Evolutionary conservation across 352 stramenopile genomes (phyloP).

Genomic region (Blastocystis sp.): DNA sequence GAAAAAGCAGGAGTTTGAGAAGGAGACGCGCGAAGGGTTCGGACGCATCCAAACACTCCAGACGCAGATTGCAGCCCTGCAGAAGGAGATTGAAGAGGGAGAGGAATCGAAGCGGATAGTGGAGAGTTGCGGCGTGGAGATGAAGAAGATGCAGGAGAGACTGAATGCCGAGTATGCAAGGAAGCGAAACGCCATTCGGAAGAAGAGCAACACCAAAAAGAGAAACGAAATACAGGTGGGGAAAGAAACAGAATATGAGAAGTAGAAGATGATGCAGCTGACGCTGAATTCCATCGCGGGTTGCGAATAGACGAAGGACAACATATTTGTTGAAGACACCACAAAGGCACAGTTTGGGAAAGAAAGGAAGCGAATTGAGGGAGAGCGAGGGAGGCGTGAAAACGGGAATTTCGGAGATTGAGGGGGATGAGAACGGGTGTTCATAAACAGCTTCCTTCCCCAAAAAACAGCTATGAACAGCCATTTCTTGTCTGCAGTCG

Average conservation of each 20-base stretch:
- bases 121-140: conserved; percentile 3
- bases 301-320: neutral
- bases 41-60: neutral
- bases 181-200: conserved; percentile 20
- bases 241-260: neutral
- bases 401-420: neutral
- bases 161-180: conserved; percentile 31
- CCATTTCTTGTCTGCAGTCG: conserved; percentile 68
- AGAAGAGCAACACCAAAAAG: conserved; percentile 32
- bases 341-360: neutral
- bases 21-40: conserved; percentile 2
- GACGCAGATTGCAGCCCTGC: neutral
- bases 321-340: neutral
- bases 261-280: conserved; percentile 61
- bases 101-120: neutral
- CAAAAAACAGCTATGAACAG: conserved; percentile 66
- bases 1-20: neutral
- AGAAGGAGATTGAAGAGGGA: neutral
- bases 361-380: no score
- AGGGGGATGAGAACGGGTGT: neutral
- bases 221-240: conserved; percentile 49
- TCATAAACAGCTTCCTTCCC: conserved; percentile 11
- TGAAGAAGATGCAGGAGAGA: conserved; percentile 44
- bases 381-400: neutral
- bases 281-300: conserved; percentile 34